Conservation (phyloP, 2,329 filamentous ascomycete species). For the Cladosporium sp. region DNA sequence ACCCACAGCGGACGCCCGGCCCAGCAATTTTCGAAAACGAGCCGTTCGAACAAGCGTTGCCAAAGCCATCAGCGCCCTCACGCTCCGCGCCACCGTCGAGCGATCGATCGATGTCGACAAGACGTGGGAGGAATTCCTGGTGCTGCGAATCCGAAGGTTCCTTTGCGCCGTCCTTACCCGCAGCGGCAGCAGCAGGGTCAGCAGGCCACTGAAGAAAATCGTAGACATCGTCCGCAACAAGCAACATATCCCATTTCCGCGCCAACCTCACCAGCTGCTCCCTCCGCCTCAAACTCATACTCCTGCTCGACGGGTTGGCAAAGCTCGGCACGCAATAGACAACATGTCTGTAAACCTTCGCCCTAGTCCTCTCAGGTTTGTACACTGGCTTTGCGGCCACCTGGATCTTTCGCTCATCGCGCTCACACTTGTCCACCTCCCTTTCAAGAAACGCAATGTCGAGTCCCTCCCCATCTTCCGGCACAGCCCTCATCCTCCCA, state of each 20-base stretch:
- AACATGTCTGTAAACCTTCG: conserved; percentile 79
- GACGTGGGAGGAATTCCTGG: conserved; percentile 58
- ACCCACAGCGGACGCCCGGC: conserved; percentile 81
- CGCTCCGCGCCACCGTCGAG: conserved; percentile 55
- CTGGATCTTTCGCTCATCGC: conserved; percentile 38
- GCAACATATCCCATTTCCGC: conserved; percentile 71
- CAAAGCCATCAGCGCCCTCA: conserved; percentile 57
- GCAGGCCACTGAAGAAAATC: conserved; percentile 80
- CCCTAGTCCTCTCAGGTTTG: conserved; percentile 57
- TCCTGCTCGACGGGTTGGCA: conserved; percentile 80
- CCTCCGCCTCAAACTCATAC: conserved; percentile 68
- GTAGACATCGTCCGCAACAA: conserved; percentile 90
- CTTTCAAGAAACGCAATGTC: conserved; percentile 59
- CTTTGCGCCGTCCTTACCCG: neutral
- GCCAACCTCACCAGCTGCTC: conserved; percentile 70
- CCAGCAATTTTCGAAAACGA: conserved; percentile 85
- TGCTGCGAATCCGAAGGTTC: conserved; percentile 3
- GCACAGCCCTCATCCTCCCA: conserved; percentile 62
- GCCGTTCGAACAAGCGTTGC: conserved; percentile 79
- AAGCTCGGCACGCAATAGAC: conserved; percentile 88
- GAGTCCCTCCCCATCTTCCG: conserved; percentile 74
- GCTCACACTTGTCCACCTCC: conserved; percentile 41
- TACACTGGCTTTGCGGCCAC: conserved; percentile 17
- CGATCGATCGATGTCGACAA: conserved; percentile 72
- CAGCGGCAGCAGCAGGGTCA: conserved; percentile 14